Evolutionary conservation across 345 rosid genomes (phyloP).

Genomic region (sweet orange (Citrus sinensis)): DVS_A1.0 CM039166.1:13974001-13974500

Average conservation of each 20-base stretch:
- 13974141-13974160: constrained; percentile 65
- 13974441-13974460: neutral
- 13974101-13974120: constrained; percentile 33
- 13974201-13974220: neutral
- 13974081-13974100: neutral
- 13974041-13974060: neutral
- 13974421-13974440: neutral
- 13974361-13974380: neutral
- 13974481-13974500: neutral
- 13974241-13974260: neutral
- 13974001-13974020: neutral
- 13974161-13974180: constrained; percentile 95
- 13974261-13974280: neutral
- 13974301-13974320: neutral
- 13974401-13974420: neutral
- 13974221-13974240: neutral
- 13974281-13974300: neutral
- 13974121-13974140: constrained; percentile 87
- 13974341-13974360: neutral
- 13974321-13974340: neutral
- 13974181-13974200: constrained; percentile 14
- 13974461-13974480: neutral
- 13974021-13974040: neutral
- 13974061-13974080: constrained; percentile 13
- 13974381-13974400: neutral